phyloP scores from a whole-genome alignment of 345 rosid genomes.

The Bretschneidera sinensis region DNA sequence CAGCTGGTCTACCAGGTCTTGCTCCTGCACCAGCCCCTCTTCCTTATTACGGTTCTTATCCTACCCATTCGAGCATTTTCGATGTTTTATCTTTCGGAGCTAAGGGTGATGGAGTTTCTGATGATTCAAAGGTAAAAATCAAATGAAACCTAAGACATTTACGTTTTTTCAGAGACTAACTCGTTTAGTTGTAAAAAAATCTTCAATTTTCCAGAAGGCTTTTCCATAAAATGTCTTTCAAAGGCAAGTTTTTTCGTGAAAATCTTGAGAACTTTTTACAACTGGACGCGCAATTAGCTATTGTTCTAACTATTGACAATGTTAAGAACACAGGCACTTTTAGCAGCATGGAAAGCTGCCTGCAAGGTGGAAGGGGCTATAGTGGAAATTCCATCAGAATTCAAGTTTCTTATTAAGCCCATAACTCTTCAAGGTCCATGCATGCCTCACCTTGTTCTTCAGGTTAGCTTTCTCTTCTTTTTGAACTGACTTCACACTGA shows the following conservation, averaged over 20 bases:
- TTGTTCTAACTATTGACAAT: background rate
- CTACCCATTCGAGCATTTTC: constrained; percentile 22
- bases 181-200: too few species aligned
- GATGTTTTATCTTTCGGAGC: constrained; percentile 54
- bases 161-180: background rate
- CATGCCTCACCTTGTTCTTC: constrained; percentile 50
- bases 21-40: constrained; percentile 32
- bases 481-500: constrained; percentile 3
- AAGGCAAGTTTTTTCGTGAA: too few species aligned
- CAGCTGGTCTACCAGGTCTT: constrained; percentile 9
- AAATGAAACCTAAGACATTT: background rate
- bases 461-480: constrained; percentile 33
- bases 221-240: too few species aligned
- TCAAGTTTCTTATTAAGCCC: constrained; percentile 45
- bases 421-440: constrained; percentile 64
- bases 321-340: constrained; percentile 33
- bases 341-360: constrained; percentile 60
- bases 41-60: constrained; percentile 19
- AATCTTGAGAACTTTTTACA: too few species aligned
- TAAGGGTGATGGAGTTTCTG: constrained; percentile 49
- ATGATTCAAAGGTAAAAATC: constrained; percentile 46
- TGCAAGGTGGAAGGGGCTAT: constrained; percentile 41
- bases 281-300: too few species aligned
- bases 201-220: too few species aligned
- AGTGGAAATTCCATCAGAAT: constrained; percentile 43